A percentile compares a stretch with the other conserved stretches of the same genome.
Evolutionary conservation across 2,329 filamentous ascomycete genomes (phyloP).

Genomic region (Apiospora rasikravindrae): DNA sequence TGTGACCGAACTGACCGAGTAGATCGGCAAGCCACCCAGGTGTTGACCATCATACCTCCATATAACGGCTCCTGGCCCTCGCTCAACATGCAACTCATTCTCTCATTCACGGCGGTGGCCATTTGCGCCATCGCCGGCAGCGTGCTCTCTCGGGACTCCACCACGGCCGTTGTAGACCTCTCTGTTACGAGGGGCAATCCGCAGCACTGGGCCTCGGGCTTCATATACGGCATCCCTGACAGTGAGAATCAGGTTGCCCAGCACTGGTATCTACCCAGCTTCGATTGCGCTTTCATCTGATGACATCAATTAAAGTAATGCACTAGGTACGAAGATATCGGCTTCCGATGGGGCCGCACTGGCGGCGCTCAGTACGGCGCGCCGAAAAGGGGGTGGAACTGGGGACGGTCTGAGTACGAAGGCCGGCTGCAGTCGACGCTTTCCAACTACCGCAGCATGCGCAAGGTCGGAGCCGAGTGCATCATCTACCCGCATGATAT

Average conservation of each 20-base stretch:
- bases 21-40: background rate
- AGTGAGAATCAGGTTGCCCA: conserved; percentile 28
- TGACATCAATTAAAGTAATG: background rate
- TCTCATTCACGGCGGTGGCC: background rate
- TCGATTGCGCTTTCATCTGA: too few species aligned
- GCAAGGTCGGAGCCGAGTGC: conserved; percentile 18
- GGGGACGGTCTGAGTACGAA: conserved; percentile 25
- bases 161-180: conserved; percentile 30
- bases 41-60: background rate
- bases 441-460: conserved; percentile 20
- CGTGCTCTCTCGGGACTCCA: conserved; percentile 13
- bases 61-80: background rate
- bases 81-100: background rate
- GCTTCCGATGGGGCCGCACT: conserved; percentile 30
- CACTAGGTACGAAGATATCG: conserved; percentile 28
- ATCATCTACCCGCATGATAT: conserved; percentile 23
- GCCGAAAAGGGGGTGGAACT: conserved; percentile 29
- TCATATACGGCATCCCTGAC: conserved; percentile 33
- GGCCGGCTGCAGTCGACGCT: conserved; percentile 20
- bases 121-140: conserved; percentile 2
- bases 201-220: conserved; percentile 31
- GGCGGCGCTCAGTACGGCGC: conserved; percentile 29
- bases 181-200: conserved; percentile 26
- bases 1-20: background rate
- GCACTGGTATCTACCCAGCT: conserved; percentile 24